Evolutionary conservation across 495 filamentous ascomycete species (phyloP).

Genomic region (Penicillium paxilli): DNA sequence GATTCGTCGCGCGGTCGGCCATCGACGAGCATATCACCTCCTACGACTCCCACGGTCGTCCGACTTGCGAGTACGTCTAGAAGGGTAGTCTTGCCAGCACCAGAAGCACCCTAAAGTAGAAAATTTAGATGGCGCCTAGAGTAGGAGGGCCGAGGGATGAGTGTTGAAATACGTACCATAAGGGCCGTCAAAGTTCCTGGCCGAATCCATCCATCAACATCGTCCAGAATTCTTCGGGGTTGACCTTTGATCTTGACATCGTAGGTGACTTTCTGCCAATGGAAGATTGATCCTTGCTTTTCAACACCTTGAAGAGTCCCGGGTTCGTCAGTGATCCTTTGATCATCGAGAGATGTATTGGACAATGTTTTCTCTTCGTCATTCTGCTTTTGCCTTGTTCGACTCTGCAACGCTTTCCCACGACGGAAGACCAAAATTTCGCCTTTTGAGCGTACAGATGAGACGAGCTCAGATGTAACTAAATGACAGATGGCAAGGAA

Average conservation of each 20-base stretch:
- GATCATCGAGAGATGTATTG: not conserved
- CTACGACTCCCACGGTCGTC: not conserved
- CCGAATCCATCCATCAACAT: not conserved
- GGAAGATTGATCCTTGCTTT: not conserved
- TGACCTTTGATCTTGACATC: not conserved
- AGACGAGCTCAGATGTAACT: not conserved
- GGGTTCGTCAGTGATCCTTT: not conserved
- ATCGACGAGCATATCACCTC: not conserved
- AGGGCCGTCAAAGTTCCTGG: not conserved
- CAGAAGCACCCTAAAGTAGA: not conserved
- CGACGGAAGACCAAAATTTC: not conserved
- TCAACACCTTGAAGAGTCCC: not conserved
- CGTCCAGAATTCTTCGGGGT: not conserved
- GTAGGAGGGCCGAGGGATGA: not conserved
- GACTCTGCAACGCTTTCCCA: not conserved
- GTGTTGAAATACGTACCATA: not conserved
- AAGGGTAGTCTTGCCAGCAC: not conserved
- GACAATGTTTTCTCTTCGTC: not conserved
- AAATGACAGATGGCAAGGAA: not conserved
- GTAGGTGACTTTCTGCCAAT: not conserved
- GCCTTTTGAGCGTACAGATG: not conserved
- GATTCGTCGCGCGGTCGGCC: not conserved
- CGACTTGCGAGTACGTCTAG: not conserved
- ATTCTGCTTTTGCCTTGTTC: not conserved
- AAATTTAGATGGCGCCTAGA: not conserved